These are phyloP conservation scores for Thalassiosira delicatula DNA, from an alignment of 352 stramenopile genomes.

Conservation along the genomic window DNA sequence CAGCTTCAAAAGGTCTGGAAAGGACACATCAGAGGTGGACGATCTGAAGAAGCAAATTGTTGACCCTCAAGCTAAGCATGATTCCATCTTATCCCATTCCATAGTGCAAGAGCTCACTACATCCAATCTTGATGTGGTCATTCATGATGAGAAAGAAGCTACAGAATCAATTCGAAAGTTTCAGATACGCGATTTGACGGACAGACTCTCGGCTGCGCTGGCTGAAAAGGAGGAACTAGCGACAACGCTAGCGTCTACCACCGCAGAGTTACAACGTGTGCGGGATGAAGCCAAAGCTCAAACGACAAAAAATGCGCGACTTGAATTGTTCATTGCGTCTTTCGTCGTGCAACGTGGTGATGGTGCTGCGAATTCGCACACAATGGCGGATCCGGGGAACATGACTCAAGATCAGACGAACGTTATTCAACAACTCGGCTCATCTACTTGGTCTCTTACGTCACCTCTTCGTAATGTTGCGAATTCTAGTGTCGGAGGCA, in stretches of 20 bases:
- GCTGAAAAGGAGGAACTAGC: conserved; percentile 8
- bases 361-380: neutral
- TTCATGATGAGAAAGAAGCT: neutral
- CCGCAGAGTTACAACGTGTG: neutral
- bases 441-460: neutral
- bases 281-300: conserved; percentile 1
- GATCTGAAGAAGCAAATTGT: neutral
- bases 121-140: neutral
- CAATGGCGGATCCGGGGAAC: neutral
- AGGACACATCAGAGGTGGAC: neutral
- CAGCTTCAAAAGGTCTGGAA: too few species aligned
- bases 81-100: neutral
- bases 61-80: neutral
- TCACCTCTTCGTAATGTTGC: neutral
- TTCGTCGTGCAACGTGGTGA: neutral
- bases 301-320: neutral
- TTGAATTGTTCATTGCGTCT: neutral
- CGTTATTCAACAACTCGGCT: neutral
- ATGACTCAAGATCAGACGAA: neutral
- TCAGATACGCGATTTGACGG: conserved; percentile 21
- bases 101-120: neutral
- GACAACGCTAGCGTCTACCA: neutral
- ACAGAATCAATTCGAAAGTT: conserved; percentile 24
- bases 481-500: neutral
- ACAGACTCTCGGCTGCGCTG: conserved; percentile 11